Evolutionary conservation across 2,329 filamentous ascomycete species (phyloP), one percentile per base, ranked within the genome.

Genomic region (Penicillium sp.): DNA sequence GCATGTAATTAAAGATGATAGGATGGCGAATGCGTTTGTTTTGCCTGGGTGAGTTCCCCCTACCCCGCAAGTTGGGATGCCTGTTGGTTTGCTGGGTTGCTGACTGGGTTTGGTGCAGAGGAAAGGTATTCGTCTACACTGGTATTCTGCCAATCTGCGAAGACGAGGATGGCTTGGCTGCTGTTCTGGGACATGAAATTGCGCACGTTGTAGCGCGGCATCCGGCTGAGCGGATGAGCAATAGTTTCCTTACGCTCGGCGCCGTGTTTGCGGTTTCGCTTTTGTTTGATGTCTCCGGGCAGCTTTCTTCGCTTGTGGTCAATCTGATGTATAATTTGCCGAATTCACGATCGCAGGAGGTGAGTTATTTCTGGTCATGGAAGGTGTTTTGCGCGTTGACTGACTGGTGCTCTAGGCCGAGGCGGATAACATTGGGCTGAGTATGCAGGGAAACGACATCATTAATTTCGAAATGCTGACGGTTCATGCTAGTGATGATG

Each of bases 71-170:
- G 25, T 40, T 4, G n/a, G 16, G 13, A 10, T 24, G 18, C 7
- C 11, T 43, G 4, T 8, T 14, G n/a, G 25, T 44, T 8, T 28
- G n/a, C 8, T 20, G 11, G 11, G 9, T 43, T 28, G 35, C 49
- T 58, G 6, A 57, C 36, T 16, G 44, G 27, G 10, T 48, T 11
- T 22, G 44, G 10, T 45, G 42, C 47, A 76, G 77, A 4, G 82
- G 82, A 5, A 85, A 85, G 58, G 82, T 86, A 1, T 86, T 86
- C 57, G 82, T 86, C 1, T 85, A 83, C 60, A 80, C 81, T 2
- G 83, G 83, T 2, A 83, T 86, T 9, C 61, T 86, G 13, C 79
- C 80, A 3, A 68, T 85, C 22, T 83, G 81, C 55, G 53, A 71
- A 40, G 75, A 77, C 38, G 81, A 85, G 31, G 77, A 84, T 58